A percentile compares a stretch with the other conserved stretches of the same genome.
These are phyloP conservation scores for Pterocarpus santalinus DNA, from an alignment of 306 rosid species.

Conservation along the genomic window DNA sequence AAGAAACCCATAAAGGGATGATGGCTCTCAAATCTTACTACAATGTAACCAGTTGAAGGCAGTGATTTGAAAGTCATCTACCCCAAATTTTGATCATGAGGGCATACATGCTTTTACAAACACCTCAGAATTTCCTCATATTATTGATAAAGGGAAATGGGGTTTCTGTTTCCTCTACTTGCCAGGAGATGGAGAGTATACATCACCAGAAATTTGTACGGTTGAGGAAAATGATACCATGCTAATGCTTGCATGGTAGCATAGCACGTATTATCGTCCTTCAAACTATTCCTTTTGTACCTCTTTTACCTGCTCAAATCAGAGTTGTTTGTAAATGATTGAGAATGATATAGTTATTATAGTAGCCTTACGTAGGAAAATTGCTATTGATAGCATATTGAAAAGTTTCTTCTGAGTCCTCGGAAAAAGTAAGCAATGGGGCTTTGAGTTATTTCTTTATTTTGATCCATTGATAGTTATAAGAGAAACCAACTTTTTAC, in stretches of 20 bases:
- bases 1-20: conserved; percentile 61
- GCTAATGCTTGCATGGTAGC: conserved; percentile 15
- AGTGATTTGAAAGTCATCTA: conserved; percentile 20
- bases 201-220: not conserved
- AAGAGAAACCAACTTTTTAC: not conserved
- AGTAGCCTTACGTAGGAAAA: not conserved
- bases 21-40: conserved; percentile 34
- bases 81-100: not conserved
- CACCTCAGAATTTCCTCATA: not conserved
- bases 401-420: conserved; percentile 8
- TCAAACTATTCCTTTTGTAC: not conserved
- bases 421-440: not conserved
- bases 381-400: conserved; percentile 17
- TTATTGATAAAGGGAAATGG: not conserved
- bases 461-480: not conserved
- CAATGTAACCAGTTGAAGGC: conserved; percentile 34
- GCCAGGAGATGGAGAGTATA: not conserved
- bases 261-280: not conserved
- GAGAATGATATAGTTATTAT: conserved; percentile 29
- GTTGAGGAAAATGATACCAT: conserved; percentile 40
- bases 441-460: not conserved
- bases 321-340: conserved; percentile 39
- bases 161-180: not conserved
- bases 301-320: conserved; percentile 24
- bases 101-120: not conserved